phyloP scores from a whole-genome alignment of 2,329 filamentous ascomycete genomes.

The Emericellopsis cladophorae region DNA sequence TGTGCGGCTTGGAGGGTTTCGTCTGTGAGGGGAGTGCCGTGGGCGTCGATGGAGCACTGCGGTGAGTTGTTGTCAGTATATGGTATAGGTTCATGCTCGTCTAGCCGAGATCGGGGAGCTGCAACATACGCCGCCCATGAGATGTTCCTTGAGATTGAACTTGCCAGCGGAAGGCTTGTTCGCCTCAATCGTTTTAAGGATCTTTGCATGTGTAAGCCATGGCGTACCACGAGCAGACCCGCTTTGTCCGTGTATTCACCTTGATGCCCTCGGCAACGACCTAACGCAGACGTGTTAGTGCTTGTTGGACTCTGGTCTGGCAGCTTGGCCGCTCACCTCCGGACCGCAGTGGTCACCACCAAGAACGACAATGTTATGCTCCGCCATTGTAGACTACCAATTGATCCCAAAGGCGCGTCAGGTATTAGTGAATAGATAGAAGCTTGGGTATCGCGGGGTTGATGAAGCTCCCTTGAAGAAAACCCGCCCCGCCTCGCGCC shows the following conservation, averaged over 20 bases:
- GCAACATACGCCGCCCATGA: slow-evolving; percentile 70
- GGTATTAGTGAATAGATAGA: no score
- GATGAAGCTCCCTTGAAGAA: not conserved
- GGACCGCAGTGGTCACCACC: slow-evolving; percentile 74
- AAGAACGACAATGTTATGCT: slow-evolving; percentile 67
- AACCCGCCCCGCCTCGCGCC: not conserved
- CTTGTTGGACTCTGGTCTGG: slow-evolving; percentile 1
- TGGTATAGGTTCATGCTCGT: no score
- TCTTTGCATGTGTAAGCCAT: slow-evolving; percentile 27
- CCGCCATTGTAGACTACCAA: slow-evolving; percentile 38
- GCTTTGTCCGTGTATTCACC: slow-evolving; percentile 32
- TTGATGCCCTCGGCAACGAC: slow-evolving; percentile 76
- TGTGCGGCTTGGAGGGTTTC: slow-evolving; percentile 71
- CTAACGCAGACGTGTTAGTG: slow-evolving; percentile 16
- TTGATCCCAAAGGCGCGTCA: no score
- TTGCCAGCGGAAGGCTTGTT: slow-evolving; percentile 52
- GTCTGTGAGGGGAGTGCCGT: slow-evolving; percentile 65
- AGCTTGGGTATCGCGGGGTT: no score
- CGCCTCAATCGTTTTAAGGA: slow-evolving; percentile 67
- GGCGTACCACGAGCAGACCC: not conserved
- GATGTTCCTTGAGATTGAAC: slow-evolving; percentile 80
- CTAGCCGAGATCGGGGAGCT: slow-evolving; percentile 4
- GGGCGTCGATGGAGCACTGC: slow-evolving; percentile 78
- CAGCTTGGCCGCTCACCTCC: slow-evolving; percentile 40
- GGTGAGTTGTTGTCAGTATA: not conserved